Conservation (phyloP, 2,329 filamentous ascomycete genomes). For the Diplodia intermedia region DNA sequence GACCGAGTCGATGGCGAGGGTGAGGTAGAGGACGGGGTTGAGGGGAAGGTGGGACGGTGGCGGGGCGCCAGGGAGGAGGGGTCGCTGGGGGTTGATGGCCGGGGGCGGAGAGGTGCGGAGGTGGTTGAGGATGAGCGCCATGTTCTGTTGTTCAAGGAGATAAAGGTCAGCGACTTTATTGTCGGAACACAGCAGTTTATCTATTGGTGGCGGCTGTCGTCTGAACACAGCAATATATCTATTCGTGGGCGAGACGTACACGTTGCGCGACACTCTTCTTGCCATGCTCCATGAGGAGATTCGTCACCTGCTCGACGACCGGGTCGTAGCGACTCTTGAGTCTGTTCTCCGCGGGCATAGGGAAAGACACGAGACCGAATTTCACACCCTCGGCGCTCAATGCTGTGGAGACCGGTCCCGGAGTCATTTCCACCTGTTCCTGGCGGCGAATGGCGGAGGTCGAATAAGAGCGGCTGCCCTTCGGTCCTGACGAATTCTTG, state of each 20-base stretch:
- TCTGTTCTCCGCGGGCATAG: constrained; percentile 68
- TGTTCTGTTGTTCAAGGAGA: constrained; percentile 66
- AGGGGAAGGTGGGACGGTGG: constrained; percentile 81
- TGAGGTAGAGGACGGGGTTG: constrained; percentile 88
- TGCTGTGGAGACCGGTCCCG: constrained; percentile 33
- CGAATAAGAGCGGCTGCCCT: constrained; percentile 63
- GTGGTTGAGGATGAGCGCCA: constrained; percentile 79
- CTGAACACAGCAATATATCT: constrained; percentile 31
- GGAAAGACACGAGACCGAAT: constrained; percentile 73
- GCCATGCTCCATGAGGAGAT: constrained; percentile 88
- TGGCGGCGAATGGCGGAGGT: constrained; percentile 56
- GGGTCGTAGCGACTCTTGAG: constrained; percentile 85
- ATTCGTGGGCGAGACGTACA: constrained; percentile 60
- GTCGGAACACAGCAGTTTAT: neutral
- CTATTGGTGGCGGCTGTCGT: neutral
- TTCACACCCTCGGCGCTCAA: constrained; percentile 65
- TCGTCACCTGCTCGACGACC: constrained; percentile 84
- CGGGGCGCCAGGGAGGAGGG: constrained; percentile 77
- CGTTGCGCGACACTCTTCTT: constrained; percentile 89
- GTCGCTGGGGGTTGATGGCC: constrained; percentile 71
- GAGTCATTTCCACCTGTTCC: constrained; percentile 35
- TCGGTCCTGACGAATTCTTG: constrained; percentile 49
- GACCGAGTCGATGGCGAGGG: constrained; percentile 88
- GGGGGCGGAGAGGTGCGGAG: constrained; percentile 86
- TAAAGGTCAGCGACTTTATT: neutral